Base-by-base conservation (phyloP, 257 asterid species). In the Schizonepeta tenuifolia region DNA sequence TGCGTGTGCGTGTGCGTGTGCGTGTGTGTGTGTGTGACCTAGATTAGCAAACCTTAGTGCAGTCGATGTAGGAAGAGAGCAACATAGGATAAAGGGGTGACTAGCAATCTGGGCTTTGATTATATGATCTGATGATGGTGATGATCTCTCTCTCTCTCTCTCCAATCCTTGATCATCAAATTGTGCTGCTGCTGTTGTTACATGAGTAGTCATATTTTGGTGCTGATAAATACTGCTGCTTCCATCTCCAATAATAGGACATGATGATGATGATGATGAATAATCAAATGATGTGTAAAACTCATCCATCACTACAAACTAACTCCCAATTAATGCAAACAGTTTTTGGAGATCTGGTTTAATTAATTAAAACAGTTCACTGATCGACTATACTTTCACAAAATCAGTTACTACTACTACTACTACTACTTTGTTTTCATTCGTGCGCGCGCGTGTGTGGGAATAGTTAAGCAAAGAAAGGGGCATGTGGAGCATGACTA, bases 51-150 rank as follows among this genome's bases (percentile, higher is more conserved):
- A 92, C 98, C 96, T 92, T 90, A 73, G 81, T 80, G 72, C 98
- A 90, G 5, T 88, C 85, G 73, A 88, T 81, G 59, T 82, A 90
- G 41, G 98, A 96, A 46, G 91, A 84, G 17, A 90, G 78, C 77
- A 92, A 82, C 78, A 73, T 78, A 50, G 98, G 92, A 77, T 88
- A 92, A 56, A 88, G 90, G 95, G 97, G 84, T 92, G 98, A 82
- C 65, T 85, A 60, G 95, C 91, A 64, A 92, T 90, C 87, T 87
- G 96, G 20, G 89, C 81, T 78, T 92, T 92, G 59, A 87, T 80
- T 67, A 79, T 4, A 68, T 90, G 90, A n/a, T n/a, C n/a, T n/a
- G n/a, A n/a, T n/a, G n/a, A n/a, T 9, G 35, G 0, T 2, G 4
- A 40, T 35, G n/a, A 53, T 28, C 6, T 31, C 35, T 31, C 35